Evolutionary conservation across 805 yeast species (phyloP).

Genomic region (Nakazawaea populi): DNA sequence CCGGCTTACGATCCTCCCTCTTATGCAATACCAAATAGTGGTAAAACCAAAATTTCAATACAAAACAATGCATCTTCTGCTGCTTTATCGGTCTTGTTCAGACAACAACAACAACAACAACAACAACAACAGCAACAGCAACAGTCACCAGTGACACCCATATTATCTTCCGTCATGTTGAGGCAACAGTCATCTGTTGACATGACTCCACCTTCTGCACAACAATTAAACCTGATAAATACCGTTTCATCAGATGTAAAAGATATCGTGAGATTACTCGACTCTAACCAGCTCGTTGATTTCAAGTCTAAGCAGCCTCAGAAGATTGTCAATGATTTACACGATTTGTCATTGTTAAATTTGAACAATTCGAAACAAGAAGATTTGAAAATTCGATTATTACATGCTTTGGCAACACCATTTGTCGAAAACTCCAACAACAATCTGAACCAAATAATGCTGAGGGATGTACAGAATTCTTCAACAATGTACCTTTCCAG

Average conservation of each 20-base stretch:
- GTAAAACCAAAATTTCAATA: slow-evolving; percentile 16
- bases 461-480: neutral
- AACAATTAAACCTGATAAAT: slow-evolving; percentile 7
- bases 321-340: slow-evolving; percentile 48
- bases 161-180: neutral
- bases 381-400: slow-evolving; percentile 36
- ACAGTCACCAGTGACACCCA: neutral
- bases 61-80: slow-evolving; percentile 35
- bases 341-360: slow-evolving; percentile 47
- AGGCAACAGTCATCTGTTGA: neutral
- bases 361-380: slow-evolving; percentile 31
- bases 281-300: slow-evolving; percentile 23
- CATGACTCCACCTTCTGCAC: neutral
- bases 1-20: slow-evolving; percentile 7
- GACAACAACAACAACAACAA: slow-evolving; percentile 3
- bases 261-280: slow-evolving; percentile 43
- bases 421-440: slow-evolving; percentile 40
- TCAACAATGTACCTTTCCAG: slow-evolving; percentile 26
- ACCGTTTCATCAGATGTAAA: slow-evolving; percentile 31
- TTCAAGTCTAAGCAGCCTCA: slow-evolving; percentile 22
- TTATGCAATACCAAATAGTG: slow-evolving; percentile 4
- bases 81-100: slow-evolving; percentile 29
- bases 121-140: neutral
- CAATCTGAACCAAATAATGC: slow-evolving; percentile 2
- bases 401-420: slow-evolving; percentile 66